phyloP scores from a whole-genome alignment of 23 red algal genomes.

The Gracilaria gracilis region DNA sequence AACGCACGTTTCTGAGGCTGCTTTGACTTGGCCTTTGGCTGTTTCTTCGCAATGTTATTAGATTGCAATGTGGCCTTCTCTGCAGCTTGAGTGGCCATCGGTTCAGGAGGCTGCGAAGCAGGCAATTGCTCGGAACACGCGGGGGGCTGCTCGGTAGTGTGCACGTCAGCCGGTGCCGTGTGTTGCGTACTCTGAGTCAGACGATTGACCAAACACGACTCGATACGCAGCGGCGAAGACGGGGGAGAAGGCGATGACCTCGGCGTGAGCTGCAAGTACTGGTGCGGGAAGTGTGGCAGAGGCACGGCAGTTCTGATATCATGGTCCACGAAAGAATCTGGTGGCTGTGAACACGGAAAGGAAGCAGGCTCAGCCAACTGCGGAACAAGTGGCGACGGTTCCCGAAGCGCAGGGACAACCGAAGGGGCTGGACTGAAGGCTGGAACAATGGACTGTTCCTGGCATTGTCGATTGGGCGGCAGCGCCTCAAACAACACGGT shows the following conservation, averaged over 20 bases:
- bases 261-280: constrained; percentile 9
- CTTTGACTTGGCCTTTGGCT: background rate
- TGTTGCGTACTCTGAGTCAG: background rate
- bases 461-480: background rate
- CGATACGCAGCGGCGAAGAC: background rate
- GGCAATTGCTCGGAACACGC: background rate
- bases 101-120: background rate
- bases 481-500: constrained; percentile 43
- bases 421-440: background rate
- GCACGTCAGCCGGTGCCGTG: background rate
- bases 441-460: background rate
- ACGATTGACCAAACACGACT: background rate
- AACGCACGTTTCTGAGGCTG: constrained; percentile 1
- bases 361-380: background rate
- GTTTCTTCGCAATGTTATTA: background rate
- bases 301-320: background rate
- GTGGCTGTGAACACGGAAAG: background rate
- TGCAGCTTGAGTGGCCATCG: background rate
- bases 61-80: background rate
- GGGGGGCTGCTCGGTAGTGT: background rate
- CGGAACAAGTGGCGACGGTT: background rate
- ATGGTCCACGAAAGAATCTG: background rate
- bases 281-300: constrained; percentile 8
- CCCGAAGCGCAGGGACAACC: background rate
- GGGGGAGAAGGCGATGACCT: background rate